A percentile compares a stretch with the other conserved stretches of the same genome.
These are phyloP conservation scores for Epichloe sibirici DNA, from an alignment of 2,329 filamentous ascomycete species.

Conservation along the genomic window DNA sequence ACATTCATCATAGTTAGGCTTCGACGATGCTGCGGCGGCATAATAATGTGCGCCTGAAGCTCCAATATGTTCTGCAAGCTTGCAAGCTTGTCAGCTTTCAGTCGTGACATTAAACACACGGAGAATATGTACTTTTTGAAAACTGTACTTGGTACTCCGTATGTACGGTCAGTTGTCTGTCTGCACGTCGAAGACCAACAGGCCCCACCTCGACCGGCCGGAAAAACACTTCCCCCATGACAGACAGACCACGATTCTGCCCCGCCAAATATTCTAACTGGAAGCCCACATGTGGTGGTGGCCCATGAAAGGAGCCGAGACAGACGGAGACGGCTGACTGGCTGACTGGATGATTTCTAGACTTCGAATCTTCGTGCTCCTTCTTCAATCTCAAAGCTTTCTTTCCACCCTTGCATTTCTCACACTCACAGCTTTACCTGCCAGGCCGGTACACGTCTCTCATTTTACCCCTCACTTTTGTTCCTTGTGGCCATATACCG, in stretches of 20 bases:
- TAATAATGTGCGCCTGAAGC: neutral
- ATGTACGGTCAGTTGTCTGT: neutral
- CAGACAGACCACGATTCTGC: slow-evolving; percentile 9
- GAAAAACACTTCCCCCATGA: slow-evolving; percentile 16
- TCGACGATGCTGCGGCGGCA: neutral
- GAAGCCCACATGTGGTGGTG: neutral
- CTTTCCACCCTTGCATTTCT: neutral
- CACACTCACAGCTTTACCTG: neutral
- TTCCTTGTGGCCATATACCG: neutral
- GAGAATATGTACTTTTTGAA: neutral
- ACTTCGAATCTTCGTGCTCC: slow-evolving; percentile 10
- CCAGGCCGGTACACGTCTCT: neutral
- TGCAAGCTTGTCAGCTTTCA: neutral
- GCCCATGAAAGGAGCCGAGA: slow-evolving; percentile 7
- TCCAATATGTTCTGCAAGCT: neutral
- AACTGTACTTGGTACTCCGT: neutral
- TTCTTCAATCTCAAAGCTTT: neutral
- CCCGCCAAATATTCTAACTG: slow-evolving; percentile 16
- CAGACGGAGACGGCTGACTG: no score
- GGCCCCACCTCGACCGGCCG: slow-evolving; percentile 10
- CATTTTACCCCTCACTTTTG: neutral
- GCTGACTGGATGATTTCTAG: slow-evolving; percentile 3
- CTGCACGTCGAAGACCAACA: neutral
- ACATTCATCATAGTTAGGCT: neutral
- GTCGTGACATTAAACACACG: neutral